These are phyloP conservation scores for Aspergillus ochraceus DNA, from an alignment of 2,329 filamentous ascomycete species.

Conservation along the genomic window DNA sequence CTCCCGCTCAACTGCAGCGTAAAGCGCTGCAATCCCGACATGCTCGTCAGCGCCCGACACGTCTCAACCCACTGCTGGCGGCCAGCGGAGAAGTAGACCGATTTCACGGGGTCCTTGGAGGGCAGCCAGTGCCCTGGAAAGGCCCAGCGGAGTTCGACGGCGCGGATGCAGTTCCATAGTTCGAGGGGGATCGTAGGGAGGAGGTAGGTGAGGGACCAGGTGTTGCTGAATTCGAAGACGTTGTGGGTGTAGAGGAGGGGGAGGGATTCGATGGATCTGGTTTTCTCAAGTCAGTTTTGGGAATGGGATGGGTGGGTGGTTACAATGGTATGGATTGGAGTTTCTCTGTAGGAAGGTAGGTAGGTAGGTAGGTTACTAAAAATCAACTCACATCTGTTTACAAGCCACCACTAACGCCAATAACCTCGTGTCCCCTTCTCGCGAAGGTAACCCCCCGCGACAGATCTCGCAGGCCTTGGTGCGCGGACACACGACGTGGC, in stretches of 20 bases:
- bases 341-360: too few relatives aligned
- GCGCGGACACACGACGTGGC: conserved; percentile 32
- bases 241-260: conserved; percentile 36
- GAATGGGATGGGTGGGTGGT: neutral
- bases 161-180: conserved; percentile 32
- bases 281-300: neutral
- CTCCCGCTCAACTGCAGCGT: conserved; percentile 32
- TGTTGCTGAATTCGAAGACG: conserved; percentile 41
- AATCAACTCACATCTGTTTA: conserved; percentile 34
- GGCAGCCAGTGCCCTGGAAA: conserved; percentile 43
- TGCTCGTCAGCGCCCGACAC: conserved; percentile 26
- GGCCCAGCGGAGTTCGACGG: conserved; percentile 39
- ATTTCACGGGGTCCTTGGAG: conserved; percentile 40
- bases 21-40: conserved; percentile 31
- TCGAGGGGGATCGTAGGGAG: conserved; percentile 33
- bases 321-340: neutral
- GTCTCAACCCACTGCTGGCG: conserved; percentile 39
- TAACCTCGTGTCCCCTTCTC: conserved; percentile 20
- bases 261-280: conserved; percentile 38
- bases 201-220: conserved; percentile 41
- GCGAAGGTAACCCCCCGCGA: conserved; percentile 28
- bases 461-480: conserved; percentile 36
- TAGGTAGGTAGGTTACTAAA: too few relatives aligned
- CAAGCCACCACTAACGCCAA: conserved; percentile 33
- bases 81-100: conserved; percentile 39